phyloP scores from a whole-genome alignment of 1,139 yeast species.

The Yamadazyma mexicana region DNA sequence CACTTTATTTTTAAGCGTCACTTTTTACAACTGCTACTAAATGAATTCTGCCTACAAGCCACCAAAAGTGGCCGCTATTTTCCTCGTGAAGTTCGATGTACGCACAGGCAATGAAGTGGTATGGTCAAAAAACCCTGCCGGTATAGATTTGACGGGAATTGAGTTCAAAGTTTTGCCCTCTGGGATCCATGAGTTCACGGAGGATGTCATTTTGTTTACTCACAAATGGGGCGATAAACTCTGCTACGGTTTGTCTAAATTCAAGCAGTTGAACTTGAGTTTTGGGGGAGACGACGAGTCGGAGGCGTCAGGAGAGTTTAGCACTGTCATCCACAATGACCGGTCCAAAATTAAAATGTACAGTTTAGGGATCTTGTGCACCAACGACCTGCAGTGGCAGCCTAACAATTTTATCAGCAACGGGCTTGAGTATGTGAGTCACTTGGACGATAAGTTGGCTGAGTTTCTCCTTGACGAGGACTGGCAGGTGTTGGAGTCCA shows the following conservation, averaged over 20 bases:
- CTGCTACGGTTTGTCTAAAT: slow-evolving; percentile 41
- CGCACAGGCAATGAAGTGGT: slow-evolving; percentile 59
- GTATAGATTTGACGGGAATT: slow-evolving; percentile 36
- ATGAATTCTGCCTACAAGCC: slow-evolving; percentile 14
- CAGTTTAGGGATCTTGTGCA: slow-evolving; percentile 62
- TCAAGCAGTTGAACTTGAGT: slow-evolving; percentile 24
- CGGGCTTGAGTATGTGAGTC: slow-evolving; percentile 58
- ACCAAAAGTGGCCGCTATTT: slow-evolving; percentile 48
- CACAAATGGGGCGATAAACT: slow-evolving; percentile 27
- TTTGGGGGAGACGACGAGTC: slow-evolving; percentile 11
- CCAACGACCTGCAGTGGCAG: slow-evolving; percentile 40
- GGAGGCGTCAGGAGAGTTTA: slow-evolving; percentile 5
- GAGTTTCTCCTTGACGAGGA: slow-evolving; percentile 33
- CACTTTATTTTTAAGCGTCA: not conserved
- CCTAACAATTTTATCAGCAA: slow-evolving; percentile 51
- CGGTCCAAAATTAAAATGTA: slow-evolving; percentile 62
- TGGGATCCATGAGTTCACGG: slow-evolving; percentile 67
- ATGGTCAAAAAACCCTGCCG: slow-evolving; percentile 45
- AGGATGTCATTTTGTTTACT: slow-evolving; percentile 45
- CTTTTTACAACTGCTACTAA: not conserved
- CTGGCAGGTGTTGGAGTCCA: slow-evolving; percentile 19
- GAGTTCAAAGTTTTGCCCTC: slow-evolving; percentile 82
- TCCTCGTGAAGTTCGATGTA: slow-evolving; percentile 64
- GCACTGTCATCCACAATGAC: slow-evolving; percentile 22
- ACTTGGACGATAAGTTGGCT: slow-evolving; percentile 43